A percentile compares a stretch with the other conserved stretches of the same genome.
These are phyloP conservation scores for Trichoderma parareesei DNA, from an alignment of 495 filamentous ascomycete genomes.

Conservation along the genomic window DNA sequence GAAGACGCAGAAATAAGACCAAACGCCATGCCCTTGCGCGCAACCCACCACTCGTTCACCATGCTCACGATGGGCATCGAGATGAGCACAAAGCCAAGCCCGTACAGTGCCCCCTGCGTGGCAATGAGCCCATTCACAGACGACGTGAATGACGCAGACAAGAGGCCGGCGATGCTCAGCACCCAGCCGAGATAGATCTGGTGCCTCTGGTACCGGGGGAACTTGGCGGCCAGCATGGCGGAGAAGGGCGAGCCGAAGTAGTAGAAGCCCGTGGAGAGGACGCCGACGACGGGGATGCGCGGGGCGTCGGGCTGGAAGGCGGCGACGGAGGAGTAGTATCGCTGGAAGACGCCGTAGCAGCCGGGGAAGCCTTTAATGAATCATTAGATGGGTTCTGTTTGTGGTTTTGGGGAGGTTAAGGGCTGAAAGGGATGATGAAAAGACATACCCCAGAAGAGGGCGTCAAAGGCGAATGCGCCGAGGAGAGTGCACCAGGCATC, in stretches of 20 bases:
- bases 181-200: slow-evolving; percentile 28
- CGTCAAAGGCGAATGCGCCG: slow-evolving; percentile 24
- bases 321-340: slow-evolving; percentile 25
- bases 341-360: slow-evolving; percentile 30
- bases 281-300: slow-evolving; percentile 28
- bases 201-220: slow-evolving; percentile 19
- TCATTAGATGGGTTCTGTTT: background rate
- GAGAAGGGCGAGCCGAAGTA: slow-evolving; percentile 25
- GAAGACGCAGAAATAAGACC: slow-evolving; percentile 30
- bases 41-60: slow-evolving; percentile 33
- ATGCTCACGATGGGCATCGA: slow-evolving; percentile 30
- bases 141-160: slow-evolving; percentile 27
- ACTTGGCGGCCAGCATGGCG: slow-evolving; percentile 23
- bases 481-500: slow-evolving; percentile 19
- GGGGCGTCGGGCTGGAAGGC: slow-evolving; percentile 21
- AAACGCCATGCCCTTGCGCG: slow-evolving; percentile 34
- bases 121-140: slow-evolving; percentile 24
- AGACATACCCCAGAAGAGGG: slow-evolving; percentile 21
- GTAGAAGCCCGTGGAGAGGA: slow-evolving; percentile 22
- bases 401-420: background rate
- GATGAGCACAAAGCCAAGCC: slow-evolving; percentile 28
- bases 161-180: slow-evolving; percentile 22
- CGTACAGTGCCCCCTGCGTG: slow-evolving; percentile 32
- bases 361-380: slow-evolving; percentile 23
- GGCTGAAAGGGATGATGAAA: background rate